Conservation (phyloP, 176 grass and related monocot species). For the Eragrostis curvula region DNA sequence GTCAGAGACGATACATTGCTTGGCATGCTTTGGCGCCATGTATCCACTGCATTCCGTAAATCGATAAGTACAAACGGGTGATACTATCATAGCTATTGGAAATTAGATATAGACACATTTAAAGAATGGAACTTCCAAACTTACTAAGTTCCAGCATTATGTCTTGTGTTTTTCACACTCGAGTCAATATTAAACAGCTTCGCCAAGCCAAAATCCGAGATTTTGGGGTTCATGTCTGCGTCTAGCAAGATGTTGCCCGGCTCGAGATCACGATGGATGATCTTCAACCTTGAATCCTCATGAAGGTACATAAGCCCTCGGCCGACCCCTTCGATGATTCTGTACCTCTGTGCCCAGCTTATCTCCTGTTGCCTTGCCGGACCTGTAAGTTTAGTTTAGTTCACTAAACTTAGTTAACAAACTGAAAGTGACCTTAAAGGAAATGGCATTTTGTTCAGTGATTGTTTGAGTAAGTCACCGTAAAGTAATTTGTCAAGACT, state of each 20-base stretch:
- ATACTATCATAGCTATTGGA: too few species aligned
- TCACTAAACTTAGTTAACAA: too few species aligned
- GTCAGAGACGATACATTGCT: conserved; percentile 46
- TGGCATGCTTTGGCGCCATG: conserved; percentile 65
- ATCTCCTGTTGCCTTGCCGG: conserved; percentile 19
- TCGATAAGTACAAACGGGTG: neutral
- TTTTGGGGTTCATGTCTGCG: conserved; percentile 63
- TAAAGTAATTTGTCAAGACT: conserved; percentile 60
- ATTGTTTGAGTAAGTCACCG: conserved; percentile 6
- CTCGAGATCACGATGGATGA: conserved; percentile 65
- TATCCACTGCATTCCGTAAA: conserved; percentile 46
- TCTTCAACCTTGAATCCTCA: conserved; percentile 57
- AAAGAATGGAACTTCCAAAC: neutral
- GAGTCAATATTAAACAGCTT: conserved; percentile 47
- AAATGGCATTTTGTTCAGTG: neutral
- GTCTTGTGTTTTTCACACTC: conserved; percentile 46
- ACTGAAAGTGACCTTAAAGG: too few species aligned
- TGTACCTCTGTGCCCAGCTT: conserved; percentile 45
- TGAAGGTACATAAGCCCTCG: conserved; percentile 71
- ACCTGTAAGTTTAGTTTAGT: conserved; percentile 22
- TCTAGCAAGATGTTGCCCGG: conserved; percentile 61
- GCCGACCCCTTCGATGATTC: conserved; percentile 23
- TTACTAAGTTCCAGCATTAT: conserved; percentile 60
- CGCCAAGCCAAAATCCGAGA: conserved; percentile 65
- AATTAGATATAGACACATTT: too few species aligned